Base-by-base conservation (phyloP, 306 rosid species). In the Trifolium pratense region DNA sequence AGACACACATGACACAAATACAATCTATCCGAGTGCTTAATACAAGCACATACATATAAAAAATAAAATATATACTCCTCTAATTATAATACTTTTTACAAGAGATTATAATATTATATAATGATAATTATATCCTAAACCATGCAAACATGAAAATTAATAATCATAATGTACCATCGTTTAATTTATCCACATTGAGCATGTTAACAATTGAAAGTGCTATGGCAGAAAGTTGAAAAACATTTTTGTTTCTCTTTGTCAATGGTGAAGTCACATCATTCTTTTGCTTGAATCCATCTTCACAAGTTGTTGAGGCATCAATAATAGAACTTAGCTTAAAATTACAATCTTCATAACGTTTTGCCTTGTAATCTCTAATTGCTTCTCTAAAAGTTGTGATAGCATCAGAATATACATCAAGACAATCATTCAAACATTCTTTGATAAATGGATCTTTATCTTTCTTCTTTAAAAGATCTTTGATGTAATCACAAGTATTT, bases 241-340 rank as follows among this genome's bases (percentile, higher is more conserved):
- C 48, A 14, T 90, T 62, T 15, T 76, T 43, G 73, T 90, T 90
- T 69, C 86, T 80, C 80, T 84, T 85, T 0, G 75, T 90, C 25
- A 92, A 65, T 4, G 92, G 94, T 52, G 91, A 90, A 71, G 71
- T 69, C 37, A 61, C 63, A 21, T 66, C 68, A 0, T 65, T 29
- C 15, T 37, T 75, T 43, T 88, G 86, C 52, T 69, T 34, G 73
- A 92, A 92, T 13, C 94, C 96, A 76, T 92, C 97, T 68, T 90
- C 96, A 34, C 97, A 92, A 1, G 96, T 92, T 0, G 88, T 78
- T 0, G 88, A 56, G 32, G 88, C 85, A 52, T 87, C 96, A 51
- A 78, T 16, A 14, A 87, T 82, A 0, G 90, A 87, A 14, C 92
- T 87, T 39, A 88, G 31, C 8, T 71, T 75, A 5, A 88, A 40